phyloP scores from a whole-genome alignment of 2,329 filamentous ascomycete genomes.

The Penicillium occitanis region DNA sequence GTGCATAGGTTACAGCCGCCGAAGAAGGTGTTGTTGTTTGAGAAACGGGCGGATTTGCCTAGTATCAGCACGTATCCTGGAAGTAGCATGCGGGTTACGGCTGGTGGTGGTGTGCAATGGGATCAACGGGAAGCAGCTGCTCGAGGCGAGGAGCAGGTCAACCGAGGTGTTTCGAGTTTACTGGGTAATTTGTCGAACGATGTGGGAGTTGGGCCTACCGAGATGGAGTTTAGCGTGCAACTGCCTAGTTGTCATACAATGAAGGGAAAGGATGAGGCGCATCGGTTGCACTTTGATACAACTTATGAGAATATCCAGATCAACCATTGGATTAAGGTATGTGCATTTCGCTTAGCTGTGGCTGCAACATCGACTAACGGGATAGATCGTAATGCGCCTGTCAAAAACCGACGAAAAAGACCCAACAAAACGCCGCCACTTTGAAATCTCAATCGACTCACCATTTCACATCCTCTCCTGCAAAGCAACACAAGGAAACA shows the following conservation, averaged over 20 bases:
- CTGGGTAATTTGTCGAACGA: slow-evolving; percentile 78
- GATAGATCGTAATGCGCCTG: slow-evolving; percentile 84
- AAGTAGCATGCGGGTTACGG: slow-evolving; percentile 72
- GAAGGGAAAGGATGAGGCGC: slow-evolving; percentile 65
- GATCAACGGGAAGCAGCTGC: slow-evolving; percentile 58
- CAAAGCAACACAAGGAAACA: slow-evolving; percentile 88
- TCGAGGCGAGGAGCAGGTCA: slow-evolving; percentile 55
- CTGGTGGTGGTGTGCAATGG: slow-evolving; percentile 76
- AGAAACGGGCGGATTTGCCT: slow-evolving; percentile 79
- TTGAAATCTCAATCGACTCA: slow-evolving; percentile 95
- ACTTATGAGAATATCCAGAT: slow-evolving; percentile 94
- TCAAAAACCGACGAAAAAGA: slow-evolving; percentile 79
- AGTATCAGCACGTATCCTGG: slow-evolving; percentile 71
- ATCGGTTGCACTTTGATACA: slow-evolving; percentile 79
- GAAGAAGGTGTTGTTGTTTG: slow-evolving; percentile 80
- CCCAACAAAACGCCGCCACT: slow-evolving; percentile 77
- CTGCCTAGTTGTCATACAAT: slow-evolving; percentile 85
- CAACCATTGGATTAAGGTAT: slow-evolving; percentile 93
- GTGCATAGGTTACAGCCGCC: slow-evolving; percentile 82
- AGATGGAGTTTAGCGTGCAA: slow-evolving; percentile 93
- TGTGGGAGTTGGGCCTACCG: slow-evolving; percentile 77
- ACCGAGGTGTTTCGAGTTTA: slow-evolving; percentile 64
- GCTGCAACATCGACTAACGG: not conserved
- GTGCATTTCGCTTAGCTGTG: slow-evolving; percentile 26
- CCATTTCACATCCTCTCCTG: slow-evolving; percentile 92